Conservation (phyloP, 2,329 filamentous ascomycete genomes). For the Trichophyton benhamiae region DNA sequence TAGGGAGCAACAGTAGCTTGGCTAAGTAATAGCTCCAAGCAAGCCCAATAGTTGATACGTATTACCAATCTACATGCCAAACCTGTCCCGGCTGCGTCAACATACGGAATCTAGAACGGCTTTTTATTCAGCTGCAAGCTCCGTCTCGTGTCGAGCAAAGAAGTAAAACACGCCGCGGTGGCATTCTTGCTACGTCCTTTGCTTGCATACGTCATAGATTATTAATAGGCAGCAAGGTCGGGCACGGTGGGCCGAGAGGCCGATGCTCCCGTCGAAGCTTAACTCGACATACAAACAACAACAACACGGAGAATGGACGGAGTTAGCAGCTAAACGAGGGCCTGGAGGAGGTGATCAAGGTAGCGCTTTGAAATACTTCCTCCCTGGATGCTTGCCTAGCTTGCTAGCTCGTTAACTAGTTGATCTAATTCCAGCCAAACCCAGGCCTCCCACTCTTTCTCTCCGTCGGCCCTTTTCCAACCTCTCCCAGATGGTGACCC, state of each 20-base stretch:
- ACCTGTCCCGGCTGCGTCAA: background rate
- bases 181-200: background rate
- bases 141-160: background rate
- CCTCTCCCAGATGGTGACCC: no score
- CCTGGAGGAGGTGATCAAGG: background rate
- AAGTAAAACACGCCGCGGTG: background rate
- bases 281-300: background rate
- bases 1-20: background rate
- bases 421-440: no score
- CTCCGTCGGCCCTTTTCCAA: no score
- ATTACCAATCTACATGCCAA: background rate
- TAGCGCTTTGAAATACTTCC: background rate
- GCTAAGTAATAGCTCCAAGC: background rate
- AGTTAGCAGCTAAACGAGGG: no score
- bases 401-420: no score
- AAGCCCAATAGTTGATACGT: background rate
- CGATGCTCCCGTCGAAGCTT: background rate
- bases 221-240: background rate
- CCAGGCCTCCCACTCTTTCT: no score
- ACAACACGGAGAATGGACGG: no score
- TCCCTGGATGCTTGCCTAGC: background rate
- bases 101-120: background rate
- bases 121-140: background rate
- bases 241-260: background rate
- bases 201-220: background rate